Evolutionary conservation across 371 early-diverging fungal genomes (phyloP).

Genomic region (Mortierella sp.): DNA sequence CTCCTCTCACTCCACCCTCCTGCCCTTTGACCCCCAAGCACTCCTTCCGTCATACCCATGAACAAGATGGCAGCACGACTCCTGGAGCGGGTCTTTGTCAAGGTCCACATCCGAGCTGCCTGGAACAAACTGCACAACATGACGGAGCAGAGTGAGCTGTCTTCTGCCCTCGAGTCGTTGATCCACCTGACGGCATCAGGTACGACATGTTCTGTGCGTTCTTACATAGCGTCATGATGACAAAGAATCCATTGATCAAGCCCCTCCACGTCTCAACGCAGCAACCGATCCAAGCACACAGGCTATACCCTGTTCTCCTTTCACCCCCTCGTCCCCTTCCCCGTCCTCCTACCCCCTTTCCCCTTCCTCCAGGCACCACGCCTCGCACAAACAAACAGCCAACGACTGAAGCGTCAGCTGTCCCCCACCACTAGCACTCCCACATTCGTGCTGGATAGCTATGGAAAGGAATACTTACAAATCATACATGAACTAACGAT

Average conservation of each 20-base stretch:
- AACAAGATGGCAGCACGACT: conserved; percentile 44
- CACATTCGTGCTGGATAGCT: no score
- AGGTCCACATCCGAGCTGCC: conserved; percentile 51
- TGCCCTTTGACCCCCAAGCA: not conserved
- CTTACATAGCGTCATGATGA: not conserved
- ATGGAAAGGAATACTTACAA: no score
- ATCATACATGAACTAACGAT: no score
- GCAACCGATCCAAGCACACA: not conserved
- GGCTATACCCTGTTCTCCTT: not conserved
- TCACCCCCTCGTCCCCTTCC: not conserved
- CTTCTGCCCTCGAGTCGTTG: conserved; percentile 47
- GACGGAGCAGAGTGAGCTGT: conserved; percentile 45
- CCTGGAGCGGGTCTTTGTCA: conserved; percentile 49
- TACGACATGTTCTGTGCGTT: conserved; percentile 7
- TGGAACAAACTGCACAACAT: conserved; percentile 54
- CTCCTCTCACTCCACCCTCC: not conserved
- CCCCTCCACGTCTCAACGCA: not conserved
- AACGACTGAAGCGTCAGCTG: not conserved
- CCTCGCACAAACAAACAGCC: not conserved
- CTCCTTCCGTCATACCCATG: conserved; percentile 13
- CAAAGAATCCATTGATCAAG: not conserved
- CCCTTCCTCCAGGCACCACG: conserved; percentile 3
- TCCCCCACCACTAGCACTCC: no score
- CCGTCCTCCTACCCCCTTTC: not conserved
- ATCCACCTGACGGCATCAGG: conserved; percentile 51